Base-by-base conservation (phyloP, 2,329 filamentous ascomycete species). In the Aspergillus quadricinctus region DNA sequence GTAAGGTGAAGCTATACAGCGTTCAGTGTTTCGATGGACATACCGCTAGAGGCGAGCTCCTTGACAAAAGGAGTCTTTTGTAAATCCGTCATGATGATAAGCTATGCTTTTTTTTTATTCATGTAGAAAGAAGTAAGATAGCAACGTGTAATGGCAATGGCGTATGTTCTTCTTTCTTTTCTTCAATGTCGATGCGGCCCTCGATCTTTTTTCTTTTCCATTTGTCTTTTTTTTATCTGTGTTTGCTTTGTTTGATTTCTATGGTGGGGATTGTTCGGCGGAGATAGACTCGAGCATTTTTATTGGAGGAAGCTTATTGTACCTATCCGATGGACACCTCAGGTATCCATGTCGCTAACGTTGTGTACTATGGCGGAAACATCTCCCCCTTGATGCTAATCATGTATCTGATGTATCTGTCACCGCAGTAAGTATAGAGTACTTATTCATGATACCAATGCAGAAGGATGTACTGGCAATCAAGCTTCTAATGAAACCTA, bases 11-110 rank as follows among this genome's bases (percentile, higher is more conserved):
- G 43, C 21, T 46, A 46, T 46, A 46, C 43, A 27, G 43, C n/a
- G 23, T 46, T 23, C 43, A 27, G 11, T 23, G 7, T 46, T 11
- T 23, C 21, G 14, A 45, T 46, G 21, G 14, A 50, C 57, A 49
- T 56, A 93, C 90, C 89, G 76, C 89, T 94, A 37, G 90, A 92
- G 54, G 89, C 89, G 61, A 95, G 85, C 70, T 92, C 87, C 73
- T 86, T 89, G 61, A 95, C 87, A 64, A 95, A 95, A 5, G 90
- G 88, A 61, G 75, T 81, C 56, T 78, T 80, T 62, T 78, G 75
- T 35, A 77, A 64, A 59, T 78, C 73, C 29, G 71, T 52, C 69
- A 72, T 73, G 29, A 31, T 48, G 49, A 53, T 53, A 48, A 37
- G 17, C 31, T 37, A 51, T 55, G 49, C 40, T 56, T 61, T 61